Evolutionary conservation across 192 early-diverging fungal species (phyloP).

Genomic region (Chytriomyces sp.): DNA sequence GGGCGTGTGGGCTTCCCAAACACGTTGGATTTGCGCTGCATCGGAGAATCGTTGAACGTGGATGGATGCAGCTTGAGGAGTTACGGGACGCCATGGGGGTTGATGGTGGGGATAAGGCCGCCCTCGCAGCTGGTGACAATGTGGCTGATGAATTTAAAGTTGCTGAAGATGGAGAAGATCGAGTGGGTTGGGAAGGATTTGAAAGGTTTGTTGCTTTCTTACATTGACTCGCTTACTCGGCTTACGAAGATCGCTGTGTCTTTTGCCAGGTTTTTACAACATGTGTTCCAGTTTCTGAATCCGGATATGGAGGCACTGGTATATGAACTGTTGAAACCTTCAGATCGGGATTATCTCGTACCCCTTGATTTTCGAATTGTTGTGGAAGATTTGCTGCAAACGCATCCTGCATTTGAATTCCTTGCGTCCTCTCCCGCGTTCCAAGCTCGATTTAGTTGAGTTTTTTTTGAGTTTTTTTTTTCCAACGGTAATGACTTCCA

Average conservation of each 20-base stretch:
- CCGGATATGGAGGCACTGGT: slow-evolving; percentile 25
- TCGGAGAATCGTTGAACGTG: slow-evolving; percentile 13
- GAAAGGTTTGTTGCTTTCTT: slow-evolving; percentile 10
- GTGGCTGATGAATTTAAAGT: background rate
- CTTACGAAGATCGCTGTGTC: too few species aligned
- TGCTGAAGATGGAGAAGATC: slow-evolving; percentile 11
- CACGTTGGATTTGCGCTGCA: slow-evolving; percentile 27
- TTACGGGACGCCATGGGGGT: slow-evolving; percentile 1
- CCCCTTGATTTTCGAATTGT: slow-evolving; percentile 32
- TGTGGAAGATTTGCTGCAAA: slow-evolving; percentile 70
- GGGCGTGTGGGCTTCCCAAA: background rate
- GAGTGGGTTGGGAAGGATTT: slow-evolving; percentile 29
- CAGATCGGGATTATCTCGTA: slow-evolving; percentile 8
- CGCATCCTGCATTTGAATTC: slow-evolving; percentile 85
- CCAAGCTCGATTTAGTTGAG: slow-evolving; percentile 75
- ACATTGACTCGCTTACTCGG: too few species aligned
- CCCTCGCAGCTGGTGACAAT: background rate
- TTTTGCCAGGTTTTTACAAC: slow-evolving; percentile 2
- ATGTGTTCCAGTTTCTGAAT: slow-evolving; percentile 5
- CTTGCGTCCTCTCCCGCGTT: slow-evolving; percentile 77
- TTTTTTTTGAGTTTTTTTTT: slow-evolving; percentile 1
- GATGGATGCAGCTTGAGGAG: slow-evolving; percentile 3
- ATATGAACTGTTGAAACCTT: slow-evolving; percentile 33
- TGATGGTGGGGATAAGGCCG: too few species aligned
- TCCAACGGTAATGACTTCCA: background rate